Evolutionary conservation across 805 yeast species (phyloP), one percentile per base, ranked within the genome.

Genomic region (Debaryomyces prosopidis): DNA sequence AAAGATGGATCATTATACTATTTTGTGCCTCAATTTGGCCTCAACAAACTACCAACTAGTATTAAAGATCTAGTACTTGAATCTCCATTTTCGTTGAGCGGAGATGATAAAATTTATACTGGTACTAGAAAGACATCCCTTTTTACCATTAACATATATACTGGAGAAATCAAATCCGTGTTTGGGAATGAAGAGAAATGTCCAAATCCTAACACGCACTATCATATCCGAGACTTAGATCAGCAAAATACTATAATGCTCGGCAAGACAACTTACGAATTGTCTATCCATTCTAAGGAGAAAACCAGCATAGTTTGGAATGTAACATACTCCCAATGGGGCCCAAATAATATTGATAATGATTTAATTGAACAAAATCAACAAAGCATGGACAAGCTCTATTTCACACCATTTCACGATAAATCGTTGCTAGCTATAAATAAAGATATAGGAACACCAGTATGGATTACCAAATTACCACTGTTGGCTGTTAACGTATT

Each of bases 291-390:
- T 59, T 84, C 94, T 2, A 81, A 77, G 53, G 77, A 80, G 48
- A 81, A 81, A 48, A 68, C 84, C 0, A 62, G 60, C 44, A 53
- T 67, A 2, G 79, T 84, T 1, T 91, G 97, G 94, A 87, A 89
- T 57, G 87, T 94, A 14, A 83, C 91, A 0, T 90, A 86, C 59
- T 76, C 95, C 1, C 77, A 85, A 31, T 94, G 97, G 97, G 95
- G 94, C 8, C 96, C 96, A 37, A 92, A 92, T 62, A 83, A 88
- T 52, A 70, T 90, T 42, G 96, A 92, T 62, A 69, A 68, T 36
- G 85, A 80, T 52, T 66, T 80, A 40, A 65, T 75, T 54, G 45
- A 52, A 44, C 54, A 61, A 61, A 68, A 68, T 39, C 71, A 74
- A 17, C 68, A 68, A 42, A 82, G 95, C 3, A 61, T 75, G 14